Conservation (phyloP, 2,329 filamentous ascomycete genomes). For the Leptographium galeiforme region DNA sequence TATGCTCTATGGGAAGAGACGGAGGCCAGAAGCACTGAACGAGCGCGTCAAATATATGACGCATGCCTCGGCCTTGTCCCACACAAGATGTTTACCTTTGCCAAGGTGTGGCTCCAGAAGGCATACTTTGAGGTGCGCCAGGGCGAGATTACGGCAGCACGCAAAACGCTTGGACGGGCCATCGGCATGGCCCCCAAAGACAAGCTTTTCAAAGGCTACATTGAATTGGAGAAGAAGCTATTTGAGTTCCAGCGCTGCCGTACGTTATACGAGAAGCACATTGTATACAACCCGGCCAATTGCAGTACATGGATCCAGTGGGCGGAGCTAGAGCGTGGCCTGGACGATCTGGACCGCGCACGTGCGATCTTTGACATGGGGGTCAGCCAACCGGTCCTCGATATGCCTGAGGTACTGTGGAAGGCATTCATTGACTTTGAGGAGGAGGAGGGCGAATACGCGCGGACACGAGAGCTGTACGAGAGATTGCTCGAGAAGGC, state of each 20-base stretch:
- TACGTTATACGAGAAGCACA: slow-evolving; percentile 84
- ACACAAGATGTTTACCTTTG: slow-evolving; percentile 94
- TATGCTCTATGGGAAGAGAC: slow-evolving; percentile 94
- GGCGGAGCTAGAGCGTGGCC: slow-evolving; percentile 78
- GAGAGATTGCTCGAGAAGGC: slow-evolving; percentile 87
- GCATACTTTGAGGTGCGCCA: slow-evolving; percentile 90
- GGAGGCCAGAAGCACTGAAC: slow-evolving; percentile 62
- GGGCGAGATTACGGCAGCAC: slow-evolving; percentile 61
- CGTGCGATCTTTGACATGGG: slow-evolving; percentile 88
- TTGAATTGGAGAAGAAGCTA: slow-evolving; percentile 81
- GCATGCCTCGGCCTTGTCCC: slow-evolving; percentile 80
- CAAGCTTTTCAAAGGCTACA: slow-evolving; percentile 85
- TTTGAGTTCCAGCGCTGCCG: slow-evolving; percentile 91
- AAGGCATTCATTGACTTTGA: slow-evolving; percentile 98
- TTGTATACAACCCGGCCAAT: slow-evolving; percentile 83
- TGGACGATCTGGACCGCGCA: slow-evolving; percentile 80
- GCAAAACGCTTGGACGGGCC: slow-evolving; percentile 79
- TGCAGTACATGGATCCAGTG: slow-evolving; percentile 94
- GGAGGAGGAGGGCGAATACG: slow-evolving; percentile 87
- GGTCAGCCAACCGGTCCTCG: slow-evolving; percentile 65
- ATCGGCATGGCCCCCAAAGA: slow-evolving; percentile 95
- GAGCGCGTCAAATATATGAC: slow-evolving; percentile 80
- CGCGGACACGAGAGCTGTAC: slow-evolving; percentile 67
- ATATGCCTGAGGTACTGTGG: slow-evolving; percentile 97
- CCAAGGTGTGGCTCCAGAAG: slow-evolving; percentile 89